Conservation (phyloP, 805 yeast species). For the Metschnikowia sp. region DNA sequence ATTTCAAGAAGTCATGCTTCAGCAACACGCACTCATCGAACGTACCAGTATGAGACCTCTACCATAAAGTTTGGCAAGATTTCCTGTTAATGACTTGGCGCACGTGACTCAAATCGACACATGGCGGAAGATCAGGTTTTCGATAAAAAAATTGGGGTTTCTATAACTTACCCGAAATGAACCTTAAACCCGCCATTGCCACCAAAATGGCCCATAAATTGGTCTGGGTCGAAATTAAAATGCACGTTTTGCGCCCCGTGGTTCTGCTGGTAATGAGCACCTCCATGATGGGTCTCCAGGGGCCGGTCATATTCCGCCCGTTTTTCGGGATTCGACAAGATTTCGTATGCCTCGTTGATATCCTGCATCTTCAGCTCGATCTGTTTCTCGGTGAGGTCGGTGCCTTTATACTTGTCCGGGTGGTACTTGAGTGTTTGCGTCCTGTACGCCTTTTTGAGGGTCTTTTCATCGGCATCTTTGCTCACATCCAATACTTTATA, state of each 20-base stretch:
- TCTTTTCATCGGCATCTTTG: constrained; percentile 62
- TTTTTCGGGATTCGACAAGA: constrained; percentile 62
- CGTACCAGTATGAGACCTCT: too few species aligned
- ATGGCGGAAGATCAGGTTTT: too few species aligned
- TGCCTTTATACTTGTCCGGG: constrained; percentile 82
- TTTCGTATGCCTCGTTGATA: constrained; percentile 90
- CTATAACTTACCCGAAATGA: background rate
- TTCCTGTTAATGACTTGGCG: too few species aligned
- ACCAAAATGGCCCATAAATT: constrained; percentile 18
- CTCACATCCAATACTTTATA: constrained; percentile 74
- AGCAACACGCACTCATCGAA: too few species aligned
- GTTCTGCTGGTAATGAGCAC: constrained; percentile 7
- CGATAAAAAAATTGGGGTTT: too few species aligned
- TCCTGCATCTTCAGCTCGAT: constrained; percentile 86
- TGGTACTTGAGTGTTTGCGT: constrained; percentile 76
- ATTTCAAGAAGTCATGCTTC: too few species aligned
- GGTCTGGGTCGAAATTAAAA: constrained; percentile 14
- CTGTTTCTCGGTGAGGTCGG: constrained; percentile 60
- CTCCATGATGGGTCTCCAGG: constrained; percentile 10
- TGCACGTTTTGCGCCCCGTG: constrained; percentile 7
- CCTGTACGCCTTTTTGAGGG: constrained; percentile 79
- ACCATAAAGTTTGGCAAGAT: too few species aligned
- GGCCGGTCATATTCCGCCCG: constrained; percentile 63
- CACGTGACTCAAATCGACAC: too few species aligned
- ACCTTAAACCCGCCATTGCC: constrained; percentile 1